Conservation (phyloP, 2,329 filamentous ascomycete species). For the Epichloe amarillans region DNA sequence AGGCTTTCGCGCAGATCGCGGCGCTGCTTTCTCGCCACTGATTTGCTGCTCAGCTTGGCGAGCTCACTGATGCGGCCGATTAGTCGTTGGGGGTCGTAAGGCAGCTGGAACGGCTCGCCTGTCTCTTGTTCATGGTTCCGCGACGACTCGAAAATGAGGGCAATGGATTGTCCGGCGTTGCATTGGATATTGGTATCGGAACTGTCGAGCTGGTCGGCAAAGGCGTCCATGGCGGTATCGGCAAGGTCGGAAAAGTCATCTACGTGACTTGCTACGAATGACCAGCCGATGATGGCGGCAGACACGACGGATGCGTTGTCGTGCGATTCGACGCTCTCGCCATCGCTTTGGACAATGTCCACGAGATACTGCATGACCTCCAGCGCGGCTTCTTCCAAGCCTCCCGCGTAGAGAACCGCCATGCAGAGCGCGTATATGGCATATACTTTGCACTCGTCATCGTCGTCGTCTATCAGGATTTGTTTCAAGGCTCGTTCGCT, state of each 20-base stretch:
- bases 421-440: constrained; percentile 62
- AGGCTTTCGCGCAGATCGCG: constrained; percentile 35
- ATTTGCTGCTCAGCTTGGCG: constrained; percentile 32
- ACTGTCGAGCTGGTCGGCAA: constrained; percentile 76
- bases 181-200: constrained; percentile 60
- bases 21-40: constrained; percentile 35
- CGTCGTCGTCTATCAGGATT: constrained; percentile 40
- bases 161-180: constrained; percentile 67
- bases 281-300: constrained; percentile 67
- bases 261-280: constrained; percentile 63
- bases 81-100: constrained; percentile 36
- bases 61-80: constrained; percentile 34
- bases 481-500: constrained; percentile 19
- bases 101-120: constrained; percentile 34
- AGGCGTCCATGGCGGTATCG: constrained; percentile 61
- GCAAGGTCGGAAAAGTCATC: constrained; percentile 61
- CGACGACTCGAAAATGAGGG: constrained; percentile 64
- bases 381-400: constrained; percentile 50
- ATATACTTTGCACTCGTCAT: constrained; percentile 51
- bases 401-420: constrained; percentile 65
- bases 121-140: constrained; percentile 35
- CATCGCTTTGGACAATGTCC: constrained; percentile 70
- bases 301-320: constrained; percentile 60
- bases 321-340: constrained; percentile 54
- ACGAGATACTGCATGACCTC: constrained; percentile 64